phyloP scores from a whole-genome alignment of 768 basidiomycete species.

The Kwoniella sp. region DNA sequence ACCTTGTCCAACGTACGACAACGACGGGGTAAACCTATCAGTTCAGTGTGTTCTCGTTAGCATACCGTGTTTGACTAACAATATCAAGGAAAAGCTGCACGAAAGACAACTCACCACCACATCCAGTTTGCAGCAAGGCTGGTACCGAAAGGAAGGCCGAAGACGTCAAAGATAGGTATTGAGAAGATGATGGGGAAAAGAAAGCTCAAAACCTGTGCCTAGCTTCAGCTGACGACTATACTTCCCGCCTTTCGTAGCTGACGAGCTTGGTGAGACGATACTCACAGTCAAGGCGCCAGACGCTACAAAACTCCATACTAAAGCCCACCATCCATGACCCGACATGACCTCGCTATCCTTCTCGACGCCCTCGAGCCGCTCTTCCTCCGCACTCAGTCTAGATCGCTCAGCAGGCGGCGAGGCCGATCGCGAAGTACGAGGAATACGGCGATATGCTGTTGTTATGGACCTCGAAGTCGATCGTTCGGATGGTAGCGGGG shows the following conservation, averaged over 20 bases:
- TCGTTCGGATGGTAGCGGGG: constrained; percentile 40
- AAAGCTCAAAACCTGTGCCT: constrained; percentile 73
- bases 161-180: constrained; percentile 66
- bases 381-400: constrained; percentile 50
- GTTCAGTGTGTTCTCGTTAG: background rate
- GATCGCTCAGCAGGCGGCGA: constrained; percentile 46
- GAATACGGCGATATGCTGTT: constrained; percentile 28
- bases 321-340: constrained; percentile 73
- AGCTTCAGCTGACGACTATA: background rate
- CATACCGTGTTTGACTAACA: constrained; percentile 7
- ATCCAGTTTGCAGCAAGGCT: constrained; percentile 84
- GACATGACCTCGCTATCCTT: constrained; percentile 61
- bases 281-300: constrained; percentile 77
- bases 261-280: constrained; percentile 7
- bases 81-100: too few relatives aligned
- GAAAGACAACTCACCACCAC: constrained; percentile 63
- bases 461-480: constrained; percentile 66
- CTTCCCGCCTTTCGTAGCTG: background rate
- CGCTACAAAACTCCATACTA: constrained; percentile 74
- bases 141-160: constrained; percentile 63
- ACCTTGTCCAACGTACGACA: constrained; percentile 93
- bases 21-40: constrained; percentile 76
- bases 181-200: constrained; percentile 87
- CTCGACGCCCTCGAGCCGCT: constrained; percentile 39
- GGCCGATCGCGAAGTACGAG: constrained; percentile 35